A percentile compares a stretch with the other conserved stretches of the same genome.
These are phyloP conservation scores for Lotus japonicus DNA, from an alignment of 306 rosid species.

Conservation along the genomic window DNA sequence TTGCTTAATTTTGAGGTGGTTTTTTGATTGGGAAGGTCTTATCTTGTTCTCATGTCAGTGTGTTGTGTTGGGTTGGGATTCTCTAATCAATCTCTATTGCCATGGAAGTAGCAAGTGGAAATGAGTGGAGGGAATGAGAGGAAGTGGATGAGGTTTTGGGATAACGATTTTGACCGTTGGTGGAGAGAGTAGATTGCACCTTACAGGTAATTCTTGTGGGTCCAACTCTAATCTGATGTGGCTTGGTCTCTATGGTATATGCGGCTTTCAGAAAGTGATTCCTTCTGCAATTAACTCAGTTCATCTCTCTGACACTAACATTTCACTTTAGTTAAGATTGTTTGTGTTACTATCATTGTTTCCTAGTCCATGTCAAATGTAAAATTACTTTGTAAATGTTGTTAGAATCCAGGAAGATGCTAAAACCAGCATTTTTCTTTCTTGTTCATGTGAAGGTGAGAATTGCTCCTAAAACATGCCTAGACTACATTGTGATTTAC, in stretches of 20 bases:
- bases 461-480: not conserved
- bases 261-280: slow-evolving; percentile 18
- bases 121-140: slow-evolving; percentile 37
- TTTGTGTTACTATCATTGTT: not conserved
- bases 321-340: no score
- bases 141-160: slow-evolving; percentile 38
- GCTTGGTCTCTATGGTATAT: slow-evolving; percentile 3
- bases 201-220: not conserved
- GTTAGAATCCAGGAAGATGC: no score
- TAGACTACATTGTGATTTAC: not conserved
- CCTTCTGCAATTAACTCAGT: not conserved
- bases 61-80: slow-evolving; percentile 18
- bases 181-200: slow-evolving; percentile 7
- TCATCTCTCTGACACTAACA: not conserved
- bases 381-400: no score
- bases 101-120: slow-evolving; percentile 11
- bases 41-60: slow-evolving; percentile 16
- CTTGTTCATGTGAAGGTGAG: not conserved
- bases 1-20: slow-evolving; percentile 3
- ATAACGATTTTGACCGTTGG: slow-evolving; percentile 31
- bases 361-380: not conserved
- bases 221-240: slow-evolving; percentile 25
- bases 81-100: no score
- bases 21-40: slow-evolving; percentile 16
- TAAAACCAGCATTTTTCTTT: not conserved